A percentile compares a stretch with the other conserved stretches of the same genome.
Conservation (phyloP, 257 asterid species). For the Buddleja alternifolia region DNA sequence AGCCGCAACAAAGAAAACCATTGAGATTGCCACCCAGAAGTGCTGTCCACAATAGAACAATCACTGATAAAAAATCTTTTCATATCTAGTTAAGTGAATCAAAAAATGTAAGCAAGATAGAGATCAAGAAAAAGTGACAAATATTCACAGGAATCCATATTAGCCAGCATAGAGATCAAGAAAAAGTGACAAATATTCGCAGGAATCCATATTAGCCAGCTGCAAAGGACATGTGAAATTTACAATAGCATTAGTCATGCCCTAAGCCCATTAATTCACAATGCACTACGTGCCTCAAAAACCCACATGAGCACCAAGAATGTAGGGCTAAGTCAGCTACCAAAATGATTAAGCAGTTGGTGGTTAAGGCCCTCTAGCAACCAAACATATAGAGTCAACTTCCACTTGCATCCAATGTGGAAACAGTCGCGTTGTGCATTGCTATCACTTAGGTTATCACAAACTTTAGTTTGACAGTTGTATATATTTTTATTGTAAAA, state of each 20-base stretch:
- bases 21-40: slow-evolving; percentile 98
- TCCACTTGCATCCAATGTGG: background rate
- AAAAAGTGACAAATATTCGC: slow-evolving; percentile 17
- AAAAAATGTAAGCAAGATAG: slow-evolving; percentile 22
- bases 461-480: background rate
- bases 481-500: background rate
- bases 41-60: slow-evolving; percentile 58
- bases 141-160: slow-evolving; percentile 21
- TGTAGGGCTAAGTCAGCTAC: slow-evolving; percentile 11
- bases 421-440: background rate
- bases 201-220: slow-evolving; percentile 18
- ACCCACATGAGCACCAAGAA: slow-evolving; percentile 11
- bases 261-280: slow-evolving; percentile 5
- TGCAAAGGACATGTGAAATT: slow-evolving; percentile 6
- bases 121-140: slow-evolving; percentile 3
- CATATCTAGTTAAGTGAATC: slow-evolving; percentile 15
- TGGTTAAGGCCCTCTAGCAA: slow-evolving; percentile 8
- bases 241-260: slow-evolving; percentile 7
- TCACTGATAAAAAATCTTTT: slow-evolving; percentile 28
- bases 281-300: background rate
- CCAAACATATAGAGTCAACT: slow-evolving; percentile 1
- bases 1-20: slow-evolving; percentile 96
- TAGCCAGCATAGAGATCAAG: background rate
- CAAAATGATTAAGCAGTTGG: background rate
- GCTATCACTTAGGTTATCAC: background rate